phyloP scores from a whole-genome alignment of 2,329 filamentous ascomycete species.

The Verticillium longisporum region DNA sequence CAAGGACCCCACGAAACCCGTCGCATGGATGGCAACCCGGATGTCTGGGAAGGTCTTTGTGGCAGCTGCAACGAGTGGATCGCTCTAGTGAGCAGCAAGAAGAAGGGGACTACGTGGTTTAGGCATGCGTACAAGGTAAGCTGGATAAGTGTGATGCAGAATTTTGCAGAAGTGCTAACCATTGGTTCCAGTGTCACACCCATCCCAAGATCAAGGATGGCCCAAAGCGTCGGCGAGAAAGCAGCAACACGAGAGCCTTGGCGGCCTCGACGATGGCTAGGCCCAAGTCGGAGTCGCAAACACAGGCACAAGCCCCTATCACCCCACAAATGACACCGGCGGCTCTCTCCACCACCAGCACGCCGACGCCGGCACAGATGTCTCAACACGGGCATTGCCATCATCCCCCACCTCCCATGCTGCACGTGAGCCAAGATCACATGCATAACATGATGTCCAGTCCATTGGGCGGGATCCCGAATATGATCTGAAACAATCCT shows the following conservation, averaged over 20 bases:
- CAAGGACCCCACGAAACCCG: constrained; percentile 69
- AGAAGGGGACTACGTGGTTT: constrained; percentile 91
- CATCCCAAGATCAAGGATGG: constrained; percentile 67
- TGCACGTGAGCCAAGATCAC: not conserved
- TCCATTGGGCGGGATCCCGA: not conserved
- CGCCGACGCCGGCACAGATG: constrained; percentile 27
- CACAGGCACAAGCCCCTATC: constrained; percentile 13
- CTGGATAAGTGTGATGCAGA: constrained; percentile 3
- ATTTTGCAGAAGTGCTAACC: constrained; percentile 13
- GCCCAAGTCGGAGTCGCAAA: constrained; percentile 36
- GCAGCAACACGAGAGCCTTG: constrained; percentile 39
- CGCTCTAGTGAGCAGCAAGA: constrained; percentile 75
- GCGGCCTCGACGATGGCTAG: constrained; percentile 37
- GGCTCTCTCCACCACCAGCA: constrained; percentile 24
- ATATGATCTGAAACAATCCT: not conserved
- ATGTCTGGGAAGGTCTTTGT: constrained; percentile 76
- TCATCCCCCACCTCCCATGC: not conserved
- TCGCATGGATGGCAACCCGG: constrained; percentile 72
- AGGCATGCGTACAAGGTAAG: constrained; percentile 79
- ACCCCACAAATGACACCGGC: constrained; percentile 39
- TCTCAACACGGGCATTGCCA: constrained; percentile 10
- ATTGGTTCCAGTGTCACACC: constrained; percentile 52
- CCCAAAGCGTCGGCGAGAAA: constrained; percentile 61
- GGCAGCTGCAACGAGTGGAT: constrained; percentile 77
- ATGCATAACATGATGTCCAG: constrained; percentile 2